Evolutionary conservation across 257 asterid genomes (phyloP).

Genomic region (Gentiana macrophylla): DNA sequence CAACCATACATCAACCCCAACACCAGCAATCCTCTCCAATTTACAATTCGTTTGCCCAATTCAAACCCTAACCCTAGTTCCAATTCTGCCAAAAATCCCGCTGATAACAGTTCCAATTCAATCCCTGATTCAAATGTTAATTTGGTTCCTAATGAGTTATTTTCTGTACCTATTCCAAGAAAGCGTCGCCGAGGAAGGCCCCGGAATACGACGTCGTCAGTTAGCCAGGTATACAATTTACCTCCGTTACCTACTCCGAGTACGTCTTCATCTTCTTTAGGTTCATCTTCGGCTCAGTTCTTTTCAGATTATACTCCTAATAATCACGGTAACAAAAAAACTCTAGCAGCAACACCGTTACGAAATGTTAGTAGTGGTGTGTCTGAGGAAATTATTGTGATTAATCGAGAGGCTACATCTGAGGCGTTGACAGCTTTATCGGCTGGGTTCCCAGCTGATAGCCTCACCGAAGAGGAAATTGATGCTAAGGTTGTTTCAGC

Average conservation of each 20-base stretch:
- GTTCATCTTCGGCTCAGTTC: conserved; percentile 28
- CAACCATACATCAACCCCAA: conserved; percentile 28
- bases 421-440: conserved; percentile 88
- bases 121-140: conserved; percentile 18
- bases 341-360: conserved; percentile 13
- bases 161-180: conserved; percentile 48
- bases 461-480: conserved; percentile 84
- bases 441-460: conserved; percentile 92
- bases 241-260: conserved; percentile 20
- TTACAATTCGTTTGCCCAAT: conserved; percentile 34
- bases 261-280: conserved; percentile 21
- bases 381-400: conserved; percentile 86
- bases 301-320: conserved; percentile 14
- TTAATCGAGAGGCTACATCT: conserved; percentile 75
- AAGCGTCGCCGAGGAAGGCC: conserved; percentile 75
- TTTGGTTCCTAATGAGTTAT: conserved; percentile 25
- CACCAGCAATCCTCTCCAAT: conserved; percentile 40
- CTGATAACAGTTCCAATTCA: conserved; percentile 15
- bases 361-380: conserved; percentile 30
- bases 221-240: conserved; percentile 35
- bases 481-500: conserved; percentile 76
- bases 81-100: conserved; percentile 17
- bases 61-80: conserved; percentile 16
- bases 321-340: conserved; percentile 11
- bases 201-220: conserved; percentile 29